Percentiles rank a stretch among this genome's conserved stretches.
Evolutionary conservation across 192 early-diverging fungal species (phyloP).

Genomic region (Thamnidium elegans): DNA sequence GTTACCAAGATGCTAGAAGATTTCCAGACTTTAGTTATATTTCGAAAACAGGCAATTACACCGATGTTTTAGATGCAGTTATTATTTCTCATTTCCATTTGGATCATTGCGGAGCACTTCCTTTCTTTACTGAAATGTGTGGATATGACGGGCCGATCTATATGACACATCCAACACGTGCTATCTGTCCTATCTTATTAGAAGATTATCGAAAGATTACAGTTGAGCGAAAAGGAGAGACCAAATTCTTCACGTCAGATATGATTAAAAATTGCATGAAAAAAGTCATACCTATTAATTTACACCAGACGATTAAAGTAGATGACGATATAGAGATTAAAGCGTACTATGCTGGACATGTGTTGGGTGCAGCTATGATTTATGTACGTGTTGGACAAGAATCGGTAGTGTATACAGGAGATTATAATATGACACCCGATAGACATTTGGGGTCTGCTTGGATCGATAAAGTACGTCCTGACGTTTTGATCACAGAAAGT

Average conservation of each 20-base stretch:
- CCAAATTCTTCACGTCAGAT: constrained; percentile 82
- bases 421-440: constrained; percentile 91
- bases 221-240: constrained; percentile 85
- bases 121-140: constrained; percentile 92
- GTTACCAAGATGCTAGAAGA: constrained; percentile 85
- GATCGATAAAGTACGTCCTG: constrained; percentile 91
- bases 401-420: constrained; percentile 82
- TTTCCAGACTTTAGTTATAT: constrained; percentile 97
- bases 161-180: constrained; percentile 96
- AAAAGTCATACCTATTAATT: constrained; percentile 85
- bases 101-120: constrained; percentile 97
- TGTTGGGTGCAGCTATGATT: constrained; percentile 97
- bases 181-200: constrained; percentile 90
- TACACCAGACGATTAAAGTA: constrained; percentile 82
- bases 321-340: constrained; percentile 82
- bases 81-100: constrained; percentile 98
- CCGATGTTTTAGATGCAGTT: constrained; percentile 82
- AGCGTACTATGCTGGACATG: constrained; percentile 97
- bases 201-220: constrained; percentile 94
- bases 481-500: constrained; percentile 92
- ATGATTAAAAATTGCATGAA: constrained; percentile 94
- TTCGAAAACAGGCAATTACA: constrained; percentile 77
- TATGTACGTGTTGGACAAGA: constrained; percentile 74
- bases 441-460: constrained; percentile 92
- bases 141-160: constrained; percentile 96